Base-by-base conservation (phyloP, 2,329 filamentous ascomycete genomes). In the Pyrenochaeta sp. region DNA sequence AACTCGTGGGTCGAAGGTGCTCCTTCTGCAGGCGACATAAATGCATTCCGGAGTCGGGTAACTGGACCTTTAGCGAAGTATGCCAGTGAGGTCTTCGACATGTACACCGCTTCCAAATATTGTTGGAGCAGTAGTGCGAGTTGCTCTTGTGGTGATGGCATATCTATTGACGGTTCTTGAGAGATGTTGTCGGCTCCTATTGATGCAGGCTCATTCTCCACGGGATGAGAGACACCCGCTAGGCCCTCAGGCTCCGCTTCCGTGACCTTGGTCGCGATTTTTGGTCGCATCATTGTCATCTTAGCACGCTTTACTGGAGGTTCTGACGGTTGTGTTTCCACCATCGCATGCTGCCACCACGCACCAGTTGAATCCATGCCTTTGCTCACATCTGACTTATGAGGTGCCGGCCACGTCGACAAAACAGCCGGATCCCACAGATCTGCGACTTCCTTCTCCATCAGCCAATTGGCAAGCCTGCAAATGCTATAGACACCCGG, bases 11-110 rank as follows among this genome's bases (percentile, higher is more conserved):
- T 83, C 27, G 84, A 77, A 14, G 86, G 71, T 15, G 78, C 81
- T 6, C 80, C 74, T 63, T 86, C 82, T 37, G 81, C 81, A 48
- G 84, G 81, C 10, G 84, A 72, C 44, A 85, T 82, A 51, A 90
- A 90, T 10, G 85, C 81, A 32, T 86, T 87, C 46, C 89, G 82
- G 31, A 88, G 86, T 56, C 88, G 81, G 30, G 89, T 89, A 14
- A 94, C 74, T 1, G 89, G 88, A 1, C 89, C 89, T 73, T 94
- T 94, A 14, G 86, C 86, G 69, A 93, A 92, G 69, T 92, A 94
- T 44, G 89, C 89, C 43, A 93, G 74, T 3, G 89, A 90, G 22
- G 87, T 89, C 80, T 89, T 72, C 7, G 67, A 73, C 8, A 74
- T 56, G 64, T 81, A 78, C 51, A 79, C 56, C 21, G 74, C 69